phyloP scores from a whole-genome alignment of 2,329 filamentous ascomycete genomes.

The Fusarium burgessii region DNA sequence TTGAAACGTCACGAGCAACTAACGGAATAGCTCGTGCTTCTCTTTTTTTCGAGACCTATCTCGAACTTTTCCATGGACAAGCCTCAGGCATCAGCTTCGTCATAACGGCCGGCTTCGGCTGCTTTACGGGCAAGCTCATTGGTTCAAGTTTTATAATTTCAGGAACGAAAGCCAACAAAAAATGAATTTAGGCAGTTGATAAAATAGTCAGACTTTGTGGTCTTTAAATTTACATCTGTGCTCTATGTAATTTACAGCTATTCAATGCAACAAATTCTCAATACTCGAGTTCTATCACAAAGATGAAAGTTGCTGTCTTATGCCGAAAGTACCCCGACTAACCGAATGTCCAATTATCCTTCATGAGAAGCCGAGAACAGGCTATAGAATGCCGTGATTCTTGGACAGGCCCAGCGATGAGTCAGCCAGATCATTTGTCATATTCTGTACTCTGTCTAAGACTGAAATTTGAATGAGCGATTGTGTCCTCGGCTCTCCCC shows the following conservation, averaged over 20 bases:
- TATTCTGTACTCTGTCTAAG: background rate
- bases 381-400: background rate
- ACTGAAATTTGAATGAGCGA: background rate
- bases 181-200: background rate
- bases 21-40: conserved; percentile 29
- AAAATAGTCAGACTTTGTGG: background rate
- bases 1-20: conserved; percentile 24
- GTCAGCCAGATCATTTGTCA: background rate
- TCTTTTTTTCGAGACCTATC: conserved; percentile 48
- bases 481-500: background rate
- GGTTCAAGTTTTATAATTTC: conserved; percentile 11
- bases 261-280: background rate
- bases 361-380: conserved; percentile 33
- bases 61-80: conserved; percentile 45
- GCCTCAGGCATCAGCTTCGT: conserved; percentile 49
- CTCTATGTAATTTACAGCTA: background rate
- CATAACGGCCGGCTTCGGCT: conserved; percentile 47
- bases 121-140: conserved; percentile 32
- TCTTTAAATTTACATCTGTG: background rate
- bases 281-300: background rate
- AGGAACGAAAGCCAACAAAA: conserved; percentile 30
- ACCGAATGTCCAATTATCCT: conserved; percentile 11
- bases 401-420: background rate
- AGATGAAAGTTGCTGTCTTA: conserved; percentile 22
- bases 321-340: conserved; percentile 46